Base-by-base conservation (phyloP, 495 filamentous ascomycete genomes). In the Lasiosphaeria ovina region DNA sequence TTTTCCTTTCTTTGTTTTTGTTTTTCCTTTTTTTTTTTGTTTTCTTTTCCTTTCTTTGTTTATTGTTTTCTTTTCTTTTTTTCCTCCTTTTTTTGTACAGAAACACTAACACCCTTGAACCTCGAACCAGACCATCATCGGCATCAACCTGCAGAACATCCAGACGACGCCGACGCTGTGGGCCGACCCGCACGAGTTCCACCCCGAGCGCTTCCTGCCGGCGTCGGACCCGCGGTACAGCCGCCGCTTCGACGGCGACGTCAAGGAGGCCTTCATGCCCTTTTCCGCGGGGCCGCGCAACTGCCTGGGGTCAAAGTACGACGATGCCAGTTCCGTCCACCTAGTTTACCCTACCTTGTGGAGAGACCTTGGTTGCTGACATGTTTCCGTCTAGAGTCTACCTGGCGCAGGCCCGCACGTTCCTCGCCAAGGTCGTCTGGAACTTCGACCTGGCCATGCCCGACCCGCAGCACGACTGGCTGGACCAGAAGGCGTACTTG, bases 151-250 rank as follows among this genome's bases (percentile, higher is more conserved):
- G 55, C 88, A 90, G 72, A 68, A 73, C 57, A 79, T 93, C 49
- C 90, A 96, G 38, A 81, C 90, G 11, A 84, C 93, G 57, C 83
- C 87, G 12, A 87, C 83, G 62, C 82, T 83, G 67, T 69, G 72
- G 31, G 70, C 93, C 35, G 86, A 89, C 60, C 67, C 77, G 40
- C 78, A 76, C 4, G 86, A 89, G 3, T 95, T 96, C 62, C 94
- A 91, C 71, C 83, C 81, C 34, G 90, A 90, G 65, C 76, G 79
- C 38, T 95, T 90, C 65, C 66, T 94, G 11, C 89, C 93, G 38
- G 85, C 84, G 78, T 70, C 63, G 63, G 77, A 89, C 62, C 88
- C 89, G n/a, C 81, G 95, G 11, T 89, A 94, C 14, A 91, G 94
- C 42, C 81, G 81, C 55, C 75, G 36, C 32, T 79, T 72, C 56